Evolutionary conservation across 2,329 filamentous ascomycete genomes (phyloP).

Genomic region (Didymella sp.): DNA sequence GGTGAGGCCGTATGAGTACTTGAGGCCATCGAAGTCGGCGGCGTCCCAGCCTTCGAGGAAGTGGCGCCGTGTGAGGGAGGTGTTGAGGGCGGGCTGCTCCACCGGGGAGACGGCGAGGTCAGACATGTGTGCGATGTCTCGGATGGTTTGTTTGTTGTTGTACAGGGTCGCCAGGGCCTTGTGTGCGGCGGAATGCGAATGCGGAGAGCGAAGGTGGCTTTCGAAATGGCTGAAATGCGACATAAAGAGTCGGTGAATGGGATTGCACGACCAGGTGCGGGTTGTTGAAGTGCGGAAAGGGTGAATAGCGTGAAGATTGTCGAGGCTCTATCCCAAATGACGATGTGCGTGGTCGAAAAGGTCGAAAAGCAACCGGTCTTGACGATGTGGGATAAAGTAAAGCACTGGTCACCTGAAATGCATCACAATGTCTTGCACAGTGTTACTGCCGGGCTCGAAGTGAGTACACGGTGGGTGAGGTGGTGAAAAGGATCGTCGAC

Average conservation of each 20-base stretch:
- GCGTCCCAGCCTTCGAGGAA: constrained; percentile 43
- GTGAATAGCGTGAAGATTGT: constrained; percentile 15
- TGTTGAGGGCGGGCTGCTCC: constrained; percentile 15
- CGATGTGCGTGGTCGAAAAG: constrained; percentile 21
- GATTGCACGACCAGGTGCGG: constrained; percentile 29
- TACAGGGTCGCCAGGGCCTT: constrained; percentile 9
- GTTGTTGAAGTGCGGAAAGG: constrained; percentile 4
- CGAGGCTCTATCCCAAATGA: constrained; percentile 27
- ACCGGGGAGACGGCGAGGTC: constrained; percentile 20
- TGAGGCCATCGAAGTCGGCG: constrained; percentile 40
- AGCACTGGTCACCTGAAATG: constrained; percentile 37
- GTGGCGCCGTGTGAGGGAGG: constrained; percentile 30
- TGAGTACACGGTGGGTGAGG: constrained; percentile 11
- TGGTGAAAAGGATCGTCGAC: constrained; percentile 15
- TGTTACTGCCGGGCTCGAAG: constrained; percentile 6
- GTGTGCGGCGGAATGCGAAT: constrained; percentile 14
- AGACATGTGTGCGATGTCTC: constrained; percentile 33
- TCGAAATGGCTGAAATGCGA: constrained; percentile 16
- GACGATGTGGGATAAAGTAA: constrained; percentile 32
- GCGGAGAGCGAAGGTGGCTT: constrained; percentile 16
- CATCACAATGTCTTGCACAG: constrained; percentile 36
- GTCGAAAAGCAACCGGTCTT: constrained; percentile 23
- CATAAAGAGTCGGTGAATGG: constrained; percentile 13
- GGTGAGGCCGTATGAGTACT: constrained; percentile 53
- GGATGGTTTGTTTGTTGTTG: constrained; percentile 14